Base-by-base conservation (phyloP, 169 alveolate species). In the Sarcocystis neurona region DNA sequence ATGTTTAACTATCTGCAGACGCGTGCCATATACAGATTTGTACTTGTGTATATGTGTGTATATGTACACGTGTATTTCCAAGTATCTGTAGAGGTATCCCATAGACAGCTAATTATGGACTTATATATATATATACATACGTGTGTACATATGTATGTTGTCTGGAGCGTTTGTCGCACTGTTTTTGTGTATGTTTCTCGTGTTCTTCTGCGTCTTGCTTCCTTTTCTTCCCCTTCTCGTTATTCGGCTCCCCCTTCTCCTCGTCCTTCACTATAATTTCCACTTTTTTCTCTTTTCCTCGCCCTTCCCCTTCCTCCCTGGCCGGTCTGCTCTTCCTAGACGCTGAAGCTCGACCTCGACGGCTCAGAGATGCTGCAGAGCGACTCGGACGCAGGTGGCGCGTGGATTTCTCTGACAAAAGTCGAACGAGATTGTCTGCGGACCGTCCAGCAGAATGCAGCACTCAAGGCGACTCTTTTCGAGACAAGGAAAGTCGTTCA, bases 351-450 rank as follows among this genome's bases (percentile, higher is more conserved):
- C 66, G 12, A 53, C 23, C 66, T 53, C 23, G n/a, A n/a, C n/a
- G 89, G 89, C 15, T 34, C 47, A 8, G 89, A 39, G 18, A 82
- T 84, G 68, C 82, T 63, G 70, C 79, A 70, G 20, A 72, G 48
- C 47, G 89, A 84, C 50, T 66, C 60, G 27, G 89, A 84, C 34
- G 89, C 74, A 39, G 82, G 82, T 32, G 89, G 89, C 50, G 89
- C 89, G 12, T 84, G 89, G 89, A 58, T 44, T 46, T 56, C 79
- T 10, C 10, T 39, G 27, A 84, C 82, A 34, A 46, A 43, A 15
- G 27, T 84, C 0, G 89, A 84, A 6, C 82, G 89, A 1, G 0
- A 15, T 5, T 37, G 60, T 32, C 75, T 84, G 37, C 60, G 66
- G 70, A 84, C 89, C 0, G 53, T 66, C 20, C 89, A 84, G 75